phyloP scores from a whole-genome alignment of 176 grass and related monocot species.

The Saccharum spontaneum region DNA sequence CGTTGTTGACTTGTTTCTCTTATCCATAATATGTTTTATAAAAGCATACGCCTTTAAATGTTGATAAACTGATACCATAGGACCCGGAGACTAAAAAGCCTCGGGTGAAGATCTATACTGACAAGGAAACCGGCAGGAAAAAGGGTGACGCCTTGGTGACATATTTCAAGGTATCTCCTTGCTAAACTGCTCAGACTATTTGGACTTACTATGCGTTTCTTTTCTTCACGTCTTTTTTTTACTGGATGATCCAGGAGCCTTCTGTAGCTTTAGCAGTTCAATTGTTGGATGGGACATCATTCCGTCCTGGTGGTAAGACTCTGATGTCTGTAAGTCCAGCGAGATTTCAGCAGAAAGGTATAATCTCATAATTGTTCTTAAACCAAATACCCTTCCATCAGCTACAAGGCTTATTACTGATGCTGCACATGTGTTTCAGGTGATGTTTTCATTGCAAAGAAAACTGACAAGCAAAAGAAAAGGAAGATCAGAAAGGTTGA shows the following conservation, averaged over 20 bases:
- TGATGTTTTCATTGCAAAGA: slow-evolving; percentile 74
- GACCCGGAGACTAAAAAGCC: slow-evolving; percentile 88
- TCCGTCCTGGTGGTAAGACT: slow-evolving; percentile 77
- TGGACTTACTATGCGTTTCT: background rate
- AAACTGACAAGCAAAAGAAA: slow-evolving; percentile 87
- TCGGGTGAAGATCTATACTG: slow-evolving; percentile 85
- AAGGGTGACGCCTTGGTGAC: slow-evolving; percentile 91
- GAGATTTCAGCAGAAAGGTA: slow-evolving; percentile 94
- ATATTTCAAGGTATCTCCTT: slow-evolving; percentile 71
- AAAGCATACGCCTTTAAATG: slow-evolving; percentile 12
- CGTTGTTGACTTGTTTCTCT: background rate
- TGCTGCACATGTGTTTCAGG: slow-evolving; percentile 50
- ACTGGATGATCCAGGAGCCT: slow-evolving; percentile 58
- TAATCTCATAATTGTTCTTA: slow-evolving; percentile 3
- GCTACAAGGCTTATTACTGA: slow-evolving; percentile 21
- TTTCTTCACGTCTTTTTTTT: slow-evolving; percentile 14
- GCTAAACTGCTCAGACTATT: slow-evolving; percentile 2
- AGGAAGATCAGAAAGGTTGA: slow-evolving; percentile 85
- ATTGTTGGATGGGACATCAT: slow-evolving; percentile 79
- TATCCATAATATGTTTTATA: slow-evolving; percentile 22
- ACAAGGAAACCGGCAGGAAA: slow-evolving; percentile 77
- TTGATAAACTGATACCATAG: slow-evolving; percentile 42
- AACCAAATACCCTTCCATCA: slow-evolving; percentile 9
- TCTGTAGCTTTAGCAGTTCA: slow-evolving; percentile 86
- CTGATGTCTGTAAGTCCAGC: slow-evolving; percentile 79